Base-by-base conservation (phyloP, 495 filamentous ascomycete genomes). In the Ascodesmis nigricans region DNA sequence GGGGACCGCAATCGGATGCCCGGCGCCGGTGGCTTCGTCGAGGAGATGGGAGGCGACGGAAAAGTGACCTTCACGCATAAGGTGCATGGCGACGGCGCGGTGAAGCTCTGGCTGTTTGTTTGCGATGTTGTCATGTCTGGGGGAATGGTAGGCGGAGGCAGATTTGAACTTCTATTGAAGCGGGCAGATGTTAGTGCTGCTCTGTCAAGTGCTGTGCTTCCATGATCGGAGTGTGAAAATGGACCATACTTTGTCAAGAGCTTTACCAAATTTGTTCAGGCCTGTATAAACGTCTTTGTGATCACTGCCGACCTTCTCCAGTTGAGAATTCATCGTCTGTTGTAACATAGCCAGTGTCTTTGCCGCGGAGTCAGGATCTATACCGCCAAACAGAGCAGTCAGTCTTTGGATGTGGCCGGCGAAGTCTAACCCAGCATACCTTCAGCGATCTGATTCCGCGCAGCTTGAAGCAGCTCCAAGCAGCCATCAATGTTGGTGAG, bases 41-140 rank as follows among this genome's bases (percentile, higher is more conserved):
- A 83, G 64, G 39, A 93, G 92, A 3, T 74, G 79, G 3, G 70
- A 63, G 2, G 83, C 83, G 1, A 92, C 84, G 10, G 55, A 60
- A 53, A 97, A 95, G 50, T 91, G 76, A 22, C 87, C 87, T 59
- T 95, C 90, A 15, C 87, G 73, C 11, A 95, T 66, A 9, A 97
- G 62, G 53, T 97, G 87, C 82, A 97, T 92, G 2, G 77, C 78
- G 36, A 95, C 87, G 14, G 87, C 87, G 15, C 82, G 65, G 52
- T 95, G 84, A 45, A 93, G 77, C n/a, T n/a, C n/a, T n/a, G n/a
- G n/a, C n/a, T n/a, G n/a, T n/a, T n/a, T n/a, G n/a, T n/a, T n/a
- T n/a, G n/a, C n/a, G n/a, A n/a, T n/a, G n/a, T n/a, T n/a, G n/a
- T n/a, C n/a, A n/a, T n/a, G n/a, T n/a, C n/a, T n/a, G n/a, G n/a